These are phyloP conservation scores for Penicillium cataractarum DNA, from an alignment of 495 filamentous ascomycete species.

Conservation along the genomic window DNA sequence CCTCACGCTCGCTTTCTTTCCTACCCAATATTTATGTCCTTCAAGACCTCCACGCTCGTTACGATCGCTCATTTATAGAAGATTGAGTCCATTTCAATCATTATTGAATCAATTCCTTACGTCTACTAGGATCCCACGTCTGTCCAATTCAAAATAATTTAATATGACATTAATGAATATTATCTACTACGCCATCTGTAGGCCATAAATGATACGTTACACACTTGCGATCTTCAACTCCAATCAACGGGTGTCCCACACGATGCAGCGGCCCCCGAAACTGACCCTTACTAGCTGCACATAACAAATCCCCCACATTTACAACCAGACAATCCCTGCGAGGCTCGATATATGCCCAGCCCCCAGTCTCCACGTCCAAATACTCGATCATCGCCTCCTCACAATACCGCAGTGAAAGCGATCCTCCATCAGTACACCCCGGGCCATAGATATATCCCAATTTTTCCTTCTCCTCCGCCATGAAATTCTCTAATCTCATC, in stretches of 20 bases:
- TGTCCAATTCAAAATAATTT: too few species aligned
- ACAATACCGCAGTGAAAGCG: background rate
- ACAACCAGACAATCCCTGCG: constrained; percentile 3
- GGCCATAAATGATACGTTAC: constrained; percentile 9
- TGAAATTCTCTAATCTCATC: background rate
- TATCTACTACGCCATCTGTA: background rate
- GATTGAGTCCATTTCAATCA: background rate
- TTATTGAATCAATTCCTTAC: background rate
- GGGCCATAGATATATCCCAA: background rate
- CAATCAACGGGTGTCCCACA: background rate
- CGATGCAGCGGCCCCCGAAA: constrained; percentile 6
- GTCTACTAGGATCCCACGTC: background rate
- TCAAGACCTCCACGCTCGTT: background rate
- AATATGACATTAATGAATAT: background rate
- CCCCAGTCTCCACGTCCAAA: background rate
- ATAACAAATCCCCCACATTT: background rate
- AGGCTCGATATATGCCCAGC: background rate
- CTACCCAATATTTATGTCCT: background rate
- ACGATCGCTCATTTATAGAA: background rate
- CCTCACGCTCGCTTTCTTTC: background rate
- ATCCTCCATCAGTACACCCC: background rate
- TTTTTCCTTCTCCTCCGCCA: background rate
- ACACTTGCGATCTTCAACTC: background rate
- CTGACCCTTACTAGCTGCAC: background rate
- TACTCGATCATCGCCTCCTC: constrained; percentile 1